These are phyloP conservation scores for Purshia tridentata DNA, from an alignment of 306 rosid species.

Conservation along the genomic window DNA sequence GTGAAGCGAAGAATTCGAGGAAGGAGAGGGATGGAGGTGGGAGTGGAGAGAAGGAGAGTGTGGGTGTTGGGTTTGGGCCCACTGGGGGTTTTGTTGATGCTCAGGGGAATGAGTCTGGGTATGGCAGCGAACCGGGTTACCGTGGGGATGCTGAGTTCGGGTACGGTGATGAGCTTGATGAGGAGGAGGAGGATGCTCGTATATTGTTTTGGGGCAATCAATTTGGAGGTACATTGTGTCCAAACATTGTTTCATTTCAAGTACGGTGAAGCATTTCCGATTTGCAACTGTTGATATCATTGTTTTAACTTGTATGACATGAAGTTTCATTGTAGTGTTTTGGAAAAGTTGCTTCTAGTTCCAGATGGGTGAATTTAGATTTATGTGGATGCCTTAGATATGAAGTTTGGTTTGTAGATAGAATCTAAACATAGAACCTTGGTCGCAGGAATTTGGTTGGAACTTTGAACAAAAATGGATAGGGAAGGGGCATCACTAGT, in stretches of 20 bases:
- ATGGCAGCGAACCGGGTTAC: slow-evolving; percentile 99
- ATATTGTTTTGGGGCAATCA: slow-evolving; percentile 77
- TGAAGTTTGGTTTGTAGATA: background rate
- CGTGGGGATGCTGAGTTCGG: slow-evolving; percentile 98
- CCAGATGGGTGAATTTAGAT: background rate
- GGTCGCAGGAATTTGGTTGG: background rate
- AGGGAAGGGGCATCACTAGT: background rate
- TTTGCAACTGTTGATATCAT: background rate
- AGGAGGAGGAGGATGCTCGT: slow-evolving; percentile 85
- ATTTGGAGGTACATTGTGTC: slow-evolving; percentile 50
- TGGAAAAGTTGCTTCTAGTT: background rate
- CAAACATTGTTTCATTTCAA: background rate
- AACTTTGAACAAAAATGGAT: background rate
- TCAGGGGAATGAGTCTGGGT: slow-evolving; percentile 83
- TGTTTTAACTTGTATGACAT: too few species aligned
- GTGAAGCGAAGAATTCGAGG: slow-evolving; percentile 81
- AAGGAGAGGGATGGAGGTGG: slow-evolving; percentile 60
- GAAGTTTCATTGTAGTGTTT: background rate
- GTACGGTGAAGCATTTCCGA: background rate
- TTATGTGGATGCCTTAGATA: background rate
- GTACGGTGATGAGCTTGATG: slow-evolving; percentile 91
- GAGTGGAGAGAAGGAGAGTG: slow-evolving; percentile 69
- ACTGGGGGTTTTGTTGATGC: slow-evolving; percentile 68
- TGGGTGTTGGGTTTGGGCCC: slow-evolving; percentile 60
- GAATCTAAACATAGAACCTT: background rate